A percentile compares a stretch with the other conserved stretches of the same genome.
These are phyloP conservation scores for Adansonia gregorii DNA, from an alignment of 441 rosid species.

Conservation along the genomic window DNA sequence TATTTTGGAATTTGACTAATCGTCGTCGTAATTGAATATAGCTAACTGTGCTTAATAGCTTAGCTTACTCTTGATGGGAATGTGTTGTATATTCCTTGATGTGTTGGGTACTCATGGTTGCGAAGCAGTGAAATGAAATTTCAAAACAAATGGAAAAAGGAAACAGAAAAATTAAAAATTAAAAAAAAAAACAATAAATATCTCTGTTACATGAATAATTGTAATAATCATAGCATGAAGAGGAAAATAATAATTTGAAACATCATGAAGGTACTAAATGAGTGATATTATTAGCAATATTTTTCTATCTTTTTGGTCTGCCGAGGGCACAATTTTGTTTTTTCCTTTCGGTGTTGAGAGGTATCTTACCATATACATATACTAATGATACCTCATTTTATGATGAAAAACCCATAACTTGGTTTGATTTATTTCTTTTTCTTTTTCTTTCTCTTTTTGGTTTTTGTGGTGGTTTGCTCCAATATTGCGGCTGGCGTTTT, in stretches of 20 bases:
- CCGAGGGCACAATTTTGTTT: constrained; percentile 6
- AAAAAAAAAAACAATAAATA: background rate
- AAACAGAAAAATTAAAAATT: background rate
- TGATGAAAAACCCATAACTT: background rate
- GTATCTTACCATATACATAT: background rate
- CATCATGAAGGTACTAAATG: background rate
- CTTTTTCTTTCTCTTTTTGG: constrained; percentile 3
- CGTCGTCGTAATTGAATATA: background rate
- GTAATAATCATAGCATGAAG: constrained; percentile 1
- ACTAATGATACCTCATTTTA: background rate
- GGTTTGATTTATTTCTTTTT: background rate
- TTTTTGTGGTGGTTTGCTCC: constrained; percentile 6
- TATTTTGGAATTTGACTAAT: background rate
- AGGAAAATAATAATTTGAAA: background rate
- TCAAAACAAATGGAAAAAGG: background rate
- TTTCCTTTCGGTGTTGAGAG: background rate
- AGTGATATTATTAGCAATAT: background rate
- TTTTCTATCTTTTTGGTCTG: constrained; percentile 1
- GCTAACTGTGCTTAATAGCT: background rate
- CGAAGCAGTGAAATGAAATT: background rate
- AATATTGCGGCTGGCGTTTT: background rate
- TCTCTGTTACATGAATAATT: background rate
- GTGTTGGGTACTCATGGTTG: constrained; percentile 5
- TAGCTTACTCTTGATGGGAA: background rate
- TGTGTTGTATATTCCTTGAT: background rate